These are phyloP conservation scores for Solanum ahanhuiri DNA, from an alignment of 257 asterid species.

Conservation along the genomic window DNA sequence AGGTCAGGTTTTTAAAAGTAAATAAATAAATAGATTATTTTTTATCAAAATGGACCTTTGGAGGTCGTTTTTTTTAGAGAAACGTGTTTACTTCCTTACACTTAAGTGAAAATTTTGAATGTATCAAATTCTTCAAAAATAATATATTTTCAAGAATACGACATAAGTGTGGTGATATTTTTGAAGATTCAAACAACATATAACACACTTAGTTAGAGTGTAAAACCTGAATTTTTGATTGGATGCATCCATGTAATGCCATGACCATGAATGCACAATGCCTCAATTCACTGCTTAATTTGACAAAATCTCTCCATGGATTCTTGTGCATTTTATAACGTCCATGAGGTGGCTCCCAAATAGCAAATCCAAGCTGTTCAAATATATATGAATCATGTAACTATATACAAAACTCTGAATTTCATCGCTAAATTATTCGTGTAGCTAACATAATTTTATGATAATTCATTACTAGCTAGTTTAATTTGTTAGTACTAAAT, in stretches of 20 bases:
- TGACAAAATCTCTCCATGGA: conserved; percentile 36
- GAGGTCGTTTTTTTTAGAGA: not conserved
- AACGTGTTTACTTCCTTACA: too few relatives aligned
- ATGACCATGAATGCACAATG: conserved; percentile 47
- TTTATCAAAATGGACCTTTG: not conserved
- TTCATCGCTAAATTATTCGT: not conserved
- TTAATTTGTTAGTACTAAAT: not conserved
- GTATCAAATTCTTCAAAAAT: accelerated
- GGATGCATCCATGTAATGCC: conserved; percentile 41
- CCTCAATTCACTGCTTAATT: conserved; percentile 33
- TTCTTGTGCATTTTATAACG: conserved; percentile 25
- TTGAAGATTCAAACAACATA: not conserved
- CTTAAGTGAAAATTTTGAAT: not conserved
- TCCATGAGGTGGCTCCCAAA: conserved; percentile 57
- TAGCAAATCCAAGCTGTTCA: conserved; percentile 36
- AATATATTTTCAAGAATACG: not conserved
- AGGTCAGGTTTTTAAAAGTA: not conserved
- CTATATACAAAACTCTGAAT: too few relatives aligned
- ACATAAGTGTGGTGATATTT: accelerated
- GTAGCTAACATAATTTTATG: not conserved
- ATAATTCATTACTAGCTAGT: not conserved
- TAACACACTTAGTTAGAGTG: not conserved
- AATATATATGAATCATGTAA: not conserved
- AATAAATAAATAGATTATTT: too few relatives aligned
- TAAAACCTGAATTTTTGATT: conserved; percentile 41